Evolutionary conservation across 257 asterid species (phyloP), one percentile per base, ranked within the genome.

Genomic region (Knoxia roxburghii): DNA sequence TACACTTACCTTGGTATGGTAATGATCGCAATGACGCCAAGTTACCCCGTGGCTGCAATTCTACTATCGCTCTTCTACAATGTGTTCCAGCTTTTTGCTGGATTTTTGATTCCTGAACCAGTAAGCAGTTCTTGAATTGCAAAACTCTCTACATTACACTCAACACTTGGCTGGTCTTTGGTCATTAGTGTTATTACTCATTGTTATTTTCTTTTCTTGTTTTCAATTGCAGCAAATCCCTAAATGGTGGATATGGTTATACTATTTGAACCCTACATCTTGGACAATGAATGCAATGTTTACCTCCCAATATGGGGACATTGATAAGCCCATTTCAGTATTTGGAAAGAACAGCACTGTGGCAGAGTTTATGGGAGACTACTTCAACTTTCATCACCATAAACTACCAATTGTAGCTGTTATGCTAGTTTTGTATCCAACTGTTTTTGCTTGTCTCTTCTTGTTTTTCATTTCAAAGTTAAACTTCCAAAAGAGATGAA

Each of bases 231-330:
- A 82, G 86, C 81, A 79, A 83, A 82, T 85, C 56, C 91, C 91
- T 1, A 81, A 75, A 67, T 86, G 87, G 89, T 83, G 89, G 87
- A 26, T 83, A 15, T 83, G 87, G 89, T 58, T 81, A 18, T 81
- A 77, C 40, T 81, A 81, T 23, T 8, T 72, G 15, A 65, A 64
- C 21, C 89, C 92, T 18, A 77, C 89, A 57, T 86, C 92, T 6
- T 86, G 89, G 89, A 68, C 89, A 5, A 65, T 83, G 21, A 79
- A 83, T 55, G 92, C 75, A 9, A 69, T 81, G 73, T 75, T 86
- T 6, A 78, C 81, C 23, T 86, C 92, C 2, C 92, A 86, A 60
- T 86, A 69, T 57, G 89, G 93, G 1, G 87, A 83, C 43, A 57
- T 80, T 18, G 66, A 78, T 1, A 65, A 74, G 53, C 37, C 72